Evolutionary conservation across 2,329 filamentous ascomycete genomes (phyloP), one percentile per base, ranked within the genome.

Genomic region (Epichloe sylvatica): DNA sequence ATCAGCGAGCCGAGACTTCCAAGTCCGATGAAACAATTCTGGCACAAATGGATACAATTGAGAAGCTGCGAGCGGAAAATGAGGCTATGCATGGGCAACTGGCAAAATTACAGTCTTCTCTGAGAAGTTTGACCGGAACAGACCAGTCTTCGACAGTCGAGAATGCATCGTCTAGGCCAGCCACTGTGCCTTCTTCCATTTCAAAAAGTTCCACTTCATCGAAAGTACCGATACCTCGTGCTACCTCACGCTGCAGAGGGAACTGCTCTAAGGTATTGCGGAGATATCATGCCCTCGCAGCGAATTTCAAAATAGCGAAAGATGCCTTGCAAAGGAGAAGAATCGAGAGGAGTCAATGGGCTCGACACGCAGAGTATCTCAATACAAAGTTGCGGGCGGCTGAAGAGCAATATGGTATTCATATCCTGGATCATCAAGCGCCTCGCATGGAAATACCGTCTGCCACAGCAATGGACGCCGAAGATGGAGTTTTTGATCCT

Each of bases 311-410:
- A 50, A 65, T 56, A 2, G 63, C 69, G 43, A 67, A 67, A 50
- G 62, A 63, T 12, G 61, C 64, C 7, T 61, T 71, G 8, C 58
- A 61, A 34, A 70, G 66, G 54, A 67, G 67, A 45, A 70, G 68
- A 30, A 62, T 66, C 1, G 65, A 70, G 23, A 67, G 67, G 4
- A 64, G 72, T 6, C 56, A 59, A 34, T 79, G 75, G 75, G 63
- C 65, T 25, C 60, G 63, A 5, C 70, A 75, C 49, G 69, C 70
- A 5, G 66, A 66, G 21, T 56, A 63, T 12, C 58, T 77, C 17
- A 64, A 73, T 47, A 61, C 60, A 25, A 73, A 66, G 51, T 63
- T 78, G 11, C 64, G 65, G 43, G 62, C 59, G 23, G 62, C 75
- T 9, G 69, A 75, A 52, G 63, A 64, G 34, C 65, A 67, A 49